phyloP scores from a whole-genome alignment of 768 basidiomycete genomes.

The Agaricus bisporus region DNA sequence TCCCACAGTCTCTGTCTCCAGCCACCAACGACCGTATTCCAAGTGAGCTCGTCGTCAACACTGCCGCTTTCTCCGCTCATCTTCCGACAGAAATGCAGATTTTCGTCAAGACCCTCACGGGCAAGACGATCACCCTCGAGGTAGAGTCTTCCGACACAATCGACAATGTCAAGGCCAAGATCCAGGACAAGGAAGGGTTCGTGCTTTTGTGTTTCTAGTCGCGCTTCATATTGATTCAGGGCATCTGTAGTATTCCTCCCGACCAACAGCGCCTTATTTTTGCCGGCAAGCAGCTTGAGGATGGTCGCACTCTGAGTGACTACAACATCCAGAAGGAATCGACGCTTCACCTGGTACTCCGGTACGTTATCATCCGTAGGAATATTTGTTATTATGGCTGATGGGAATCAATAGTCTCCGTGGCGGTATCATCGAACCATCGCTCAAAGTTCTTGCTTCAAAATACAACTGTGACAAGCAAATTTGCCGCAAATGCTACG shows the following conservation, averaged over 20 bases:
- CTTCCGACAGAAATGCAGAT: conserved; percentile 39
- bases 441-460: conserved; percentile 92
- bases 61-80: conserved; percentile 11
- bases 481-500: conserved; percentile 99
- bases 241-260: conserved; percentile 66
- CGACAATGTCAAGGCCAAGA: conserved; percentile 87
- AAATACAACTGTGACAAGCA: conserved; percentile 99
- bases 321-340: conserved; percentile 99
- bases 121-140: conserved; percentile 98
- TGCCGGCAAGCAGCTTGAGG: conserved; percentile 98
- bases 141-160: conserved; percentile 96
- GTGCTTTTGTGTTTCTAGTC: conserved; percentile 11
- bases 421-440: conserved; percentile 99
- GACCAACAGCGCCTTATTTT: conserved; percentile 96
- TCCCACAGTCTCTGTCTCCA: conserved; percentile 15
- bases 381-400: background rate
- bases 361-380: conserved; percentile 41
- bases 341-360: conserved; percentile 94
- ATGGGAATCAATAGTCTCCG: conserved; percentile 56
- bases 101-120: conserved; percentile 79
- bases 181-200: conserved; percentile 54
- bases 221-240: background rate
- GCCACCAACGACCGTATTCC: conserved; percentile 14
- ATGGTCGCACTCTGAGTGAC: conserved; percentile 92
- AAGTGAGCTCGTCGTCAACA: conserved; percentile 23